Percentiles rank a stretch among this genome's conserved stretches.
Evolutionary conservation across 73 alveolate species (phyloP).

Genomic region (Paramecium tetraurelia): DNA sequence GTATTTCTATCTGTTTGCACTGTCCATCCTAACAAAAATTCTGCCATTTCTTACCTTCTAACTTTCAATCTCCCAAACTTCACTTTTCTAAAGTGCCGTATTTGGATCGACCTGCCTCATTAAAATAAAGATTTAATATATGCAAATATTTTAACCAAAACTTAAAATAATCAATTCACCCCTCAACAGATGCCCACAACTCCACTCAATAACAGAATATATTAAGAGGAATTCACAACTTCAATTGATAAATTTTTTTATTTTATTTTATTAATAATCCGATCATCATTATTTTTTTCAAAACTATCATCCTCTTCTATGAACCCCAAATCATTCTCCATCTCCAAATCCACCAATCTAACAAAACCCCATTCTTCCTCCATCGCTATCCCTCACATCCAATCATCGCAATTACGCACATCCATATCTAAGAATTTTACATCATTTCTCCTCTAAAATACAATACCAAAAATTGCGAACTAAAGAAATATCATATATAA

Average conservation of each 20-base stretch:
- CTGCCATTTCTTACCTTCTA: not conserved
- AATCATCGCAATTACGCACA: not conserved
- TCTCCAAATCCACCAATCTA: not conserved
- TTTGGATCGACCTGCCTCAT: constrained; percentile 25
- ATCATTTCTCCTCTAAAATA: not conserved
- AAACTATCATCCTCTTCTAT: not conserved
- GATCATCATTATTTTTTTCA: not conserved
- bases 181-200: not conserved
- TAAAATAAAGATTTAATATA: not conserved
- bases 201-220: not conserved
- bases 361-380: not conserved
- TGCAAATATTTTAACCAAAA: not conserved
- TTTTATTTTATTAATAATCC: not conserved
- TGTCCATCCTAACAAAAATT: not conserved
- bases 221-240: not conserved
- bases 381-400: not conserved
- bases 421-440: not conserved
- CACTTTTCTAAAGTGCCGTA: not conserved
- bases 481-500: not conserved
- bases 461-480: not conserved
- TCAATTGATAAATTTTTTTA: not conserved
- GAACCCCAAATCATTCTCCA: not conserved
- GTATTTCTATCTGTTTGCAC: not conserved
- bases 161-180: not conserved
- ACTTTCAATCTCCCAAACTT: not conserved